These are phyloP conservation scores for Hypoxylon sp. DNA, from an alignment of 2,329 filamentous ascomycete genomes.

Conservation along the genomic window DNA sequence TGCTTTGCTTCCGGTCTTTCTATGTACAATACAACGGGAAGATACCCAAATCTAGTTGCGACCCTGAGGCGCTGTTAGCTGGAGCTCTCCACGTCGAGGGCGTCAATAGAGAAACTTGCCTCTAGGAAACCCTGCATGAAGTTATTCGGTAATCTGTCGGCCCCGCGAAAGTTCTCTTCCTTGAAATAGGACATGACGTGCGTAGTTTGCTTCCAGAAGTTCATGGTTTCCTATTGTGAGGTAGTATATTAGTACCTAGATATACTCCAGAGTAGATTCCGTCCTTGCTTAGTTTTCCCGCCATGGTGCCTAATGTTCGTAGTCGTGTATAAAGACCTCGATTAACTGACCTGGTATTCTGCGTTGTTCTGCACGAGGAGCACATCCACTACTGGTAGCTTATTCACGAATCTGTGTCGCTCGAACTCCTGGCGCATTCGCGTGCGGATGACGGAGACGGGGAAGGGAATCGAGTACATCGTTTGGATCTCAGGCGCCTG, in stretches of 20 bases:
- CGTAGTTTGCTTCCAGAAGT: conserved; percentile 98
- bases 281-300: neutral
- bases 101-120: conserved; percentile 67
- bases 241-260: conserved; percentile 29
- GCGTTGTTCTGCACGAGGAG: conserved; percentile 90
- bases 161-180: conserved; percentile 81
- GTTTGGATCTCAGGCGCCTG: conserved; percentile 96
- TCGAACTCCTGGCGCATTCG: conserved; percentile 98
- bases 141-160: conserved; percentile 83
- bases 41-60: conserved; percentile 65
- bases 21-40: conserved; percentile 54
- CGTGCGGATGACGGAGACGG: conserved; percentile 87
- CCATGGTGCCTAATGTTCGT: neutral
- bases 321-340: neutral
- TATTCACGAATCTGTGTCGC: conserved; percentile 91
- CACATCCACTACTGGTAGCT: conserved; percentile 89
- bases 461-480: conserved; percentile 95
- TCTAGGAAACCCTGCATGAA: conserved; percentile 97
- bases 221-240: conserved; percentile 90
- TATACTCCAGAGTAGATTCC: neutral
- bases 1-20: conserved; percentile 51
- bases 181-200: conserved; percentile 98
- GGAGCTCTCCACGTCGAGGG: neutral
- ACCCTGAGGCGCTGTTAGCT: conserved; percentile 58
- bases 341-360: conserved; percentile 84